These are phyloP conservation scores for Metroxylon sagu DNA, from an alignment of 176 grass and related monocot species.

Conservation along the genomic window DNA sequence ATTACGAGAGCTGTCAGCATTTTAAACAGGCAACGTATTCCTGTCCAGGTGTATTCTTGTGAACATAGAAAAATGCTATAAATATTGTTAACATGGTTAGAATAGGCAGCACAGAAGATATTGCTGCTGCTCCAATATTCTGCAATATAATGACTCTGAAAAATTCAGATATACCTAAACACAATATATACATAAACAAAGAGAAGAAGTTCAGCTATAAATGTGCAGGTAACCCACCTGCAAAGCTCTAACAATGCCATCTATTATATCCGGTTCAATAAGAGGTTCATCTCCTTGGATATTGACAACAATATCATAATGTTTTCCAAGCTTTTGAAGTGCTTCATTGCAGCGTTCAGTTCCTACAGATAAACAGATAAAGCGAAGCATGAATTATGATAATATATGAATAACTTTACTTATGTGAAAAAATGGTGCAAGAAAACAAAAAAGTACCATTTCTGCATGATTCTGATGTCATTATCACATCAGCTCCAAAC, in stretches of 20 bases:
- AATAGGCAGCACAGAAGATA: no score
- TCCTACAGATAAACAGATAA: constrained; percentile 37
- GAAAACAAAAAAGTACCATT: constrained; percentile 48
- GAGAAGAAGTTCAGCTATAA: not conserved
- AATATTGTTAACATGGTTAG: no score
- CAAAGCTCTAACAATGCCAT: constrained; percentile 91
- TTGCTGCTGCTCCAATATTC: no score
- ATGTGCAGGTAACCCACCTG: constrained; percentile 50
- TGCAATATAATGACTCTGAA: no score
- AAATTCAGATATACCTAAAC: no score
- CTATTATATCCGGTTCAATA: constrained; percentile 97
- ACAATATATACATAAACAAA: no score
- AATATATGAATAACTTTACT: constrained; percentile 3
- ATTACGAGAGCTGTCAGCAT: no score
- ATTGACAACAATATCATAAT: constrained; percentile 94
- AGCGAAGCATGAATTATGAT: not conserved
- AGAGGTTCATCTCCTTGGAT: constrained; percentile 98
- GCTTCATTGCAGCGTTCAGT: constrained; percentile 91
- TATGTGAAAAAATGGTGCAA: constrained; percentile 1
- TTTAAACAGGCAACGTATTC: no score
- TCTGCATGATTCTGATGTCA: constrained; percentile 87
- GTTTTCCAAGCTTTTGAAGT: constrained; percentile 58
- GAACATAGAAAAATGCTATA: no score
- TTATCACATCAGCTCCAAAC: constrained; percentile 95
- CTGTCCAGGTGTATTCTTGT: no score